Evolutionary conservation across 1,139 yeast genomes (phyloP), one percentile per base, ranked within the genome.

Genomic region (Lodderomyces metapsilosis): DNA sequence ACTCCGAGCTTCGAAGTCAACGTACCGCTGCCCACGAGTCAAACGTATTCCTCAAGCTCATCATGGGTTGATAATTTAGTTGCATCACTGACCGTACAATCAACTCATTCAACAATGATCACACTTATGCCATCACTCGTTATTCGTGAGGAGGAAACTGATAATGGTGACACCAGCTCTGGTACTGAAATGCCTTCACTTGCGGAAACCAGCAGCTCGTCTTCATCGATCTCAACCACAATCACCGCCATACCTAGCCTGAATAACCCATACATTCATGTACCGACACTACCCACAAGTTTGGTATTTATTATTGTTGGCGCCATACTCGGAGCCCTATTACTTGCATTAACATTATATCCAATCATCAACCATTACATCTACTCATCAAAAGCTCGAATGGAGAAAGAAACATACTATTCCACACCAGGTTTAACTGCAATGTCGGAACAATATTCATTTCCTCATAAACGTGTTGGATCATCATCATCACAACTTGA

Each of bases 231-330:
- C 15, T 36, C 22, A 51, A 47, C 7, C 38, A 40, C 45, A 3
- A 39, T 38, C 13, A 39, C 25, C 50, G 47, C 11, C 39, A 42
- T 22, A 20, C 40, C 40, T 6, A 28, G 12, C 21, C 18, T 12
- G 34, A 37, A 10, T 9, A 66, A 69, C 45, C 80, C 80, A 7
- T 72, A 57, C 44, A 54, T 72, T 7, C 39, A 44, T 9, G 38
- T 41, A n/a, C 43, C 62, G 4, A 41, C 45, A 3, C 50, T 63
- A 34, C 67, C 71, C 0, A 54, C 58, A 27, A 68, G 69, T 27
- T 54, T 75, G 15, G 68, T 74, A n/a, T 74, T 75, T 51, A 68
- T 74, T 16, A 57, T 71, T 1, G 59, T 71, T 9, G 80, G 78
- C 1, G 62, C 61, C 0, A 53, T 71, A 8, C 43, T 73, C 2